Base-by-base conservation (phyloP, 108 stramenopile genomes). In the Thalassiosira profunda region DNA sequence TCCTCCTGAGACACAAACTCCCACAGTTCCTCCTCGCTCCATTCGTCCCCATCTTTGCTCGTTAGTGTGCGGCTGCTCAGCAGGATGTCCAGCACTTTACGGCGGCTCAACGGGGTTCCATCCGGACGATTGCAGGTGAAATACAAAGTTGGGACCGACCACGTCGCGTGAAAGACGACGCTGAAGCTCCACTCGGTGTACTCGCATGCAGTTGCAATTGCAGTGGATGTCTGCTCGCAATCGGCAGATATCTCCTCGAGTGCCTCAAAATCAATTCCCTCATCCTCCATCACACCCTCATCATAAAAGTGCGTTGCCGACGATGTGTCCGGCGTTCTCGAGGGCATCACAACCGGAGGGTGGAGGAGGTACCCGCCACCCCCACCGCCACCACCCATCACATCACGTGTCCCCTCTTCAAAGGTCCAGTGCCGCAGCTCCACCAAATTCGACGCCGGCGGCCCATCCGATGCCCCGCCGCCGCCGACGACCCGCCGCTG, bases 1-100 rank as follows among this genome's bases (percentile, higher is more conserved):
- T 87, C 79, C 40, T 92, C 91, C 28, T 84, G 69, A 14, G 91
- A 92, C 10, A 92, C 43, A 62, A 92, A 92, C 3, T 92, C 87
- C 91, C 91, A 92, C 1, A 73, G 48, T 46, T 84, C 81, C 25
- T 67, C 42, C 7, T 65, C 63, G 17, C 25, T 58, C 63, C 35
- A 37, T 11, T 65, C 38, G 20, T 34, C 36, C 18, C 77, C 34
- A 15, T 74, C 38, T 21, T 26, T 38, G 58, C 37, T 64, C 18
- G 21, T 35, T 17, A 10, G 26, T 24, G 36, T 44, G 15, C 51
- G 4, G 59, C 28, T 55, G 55, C 2, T 28, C 4, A 24, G 6
- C 29, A 66, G 47, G 5, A 62, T 29, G 15, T 58, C 35, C 8
- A 91, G 20, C 0, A 88, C 79, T 25, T 78, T 48, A 1, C 43